Evolutionary conservation across 2,329 filamentous ascomycete species (phyloP), one percentile per base, ranked within the genome.

Genomic region (Sclerotiophoma versabilis): DNA sequence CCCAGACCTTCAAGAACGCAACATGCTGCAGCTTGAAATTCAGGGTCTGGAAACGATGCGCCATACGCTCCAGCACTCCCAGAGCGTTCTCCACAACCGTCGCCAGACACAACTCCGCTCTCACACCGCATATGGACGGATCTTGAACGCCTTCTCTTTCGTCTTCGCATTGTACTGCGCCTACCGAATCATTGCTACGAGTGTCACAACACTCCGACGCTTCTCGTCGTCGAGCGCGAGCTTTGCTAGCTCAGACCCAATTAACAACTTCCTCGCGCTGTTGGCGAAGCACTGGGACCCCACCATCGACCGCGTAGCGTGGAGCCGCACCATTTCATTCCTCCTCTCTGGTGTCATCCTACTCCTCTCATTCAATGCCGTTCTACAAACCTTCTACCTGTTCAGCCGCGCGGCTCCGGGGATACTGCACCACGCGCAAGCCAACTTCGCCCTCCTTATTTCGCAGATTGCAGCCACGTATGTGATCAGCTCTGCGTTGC

Each of bases 261-360:
- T 96, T 71, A 96, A 90, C 77, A 89, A 91, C 60, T 83, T 93
- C 57, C 84, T 96, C 8, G 90, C 90, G 5, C 81, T 96, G 11
- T 77, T 96, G 15, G 91, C 90, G 4, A 88, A 89, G 50, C 90
- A 96, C 76, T 93, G 90, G 84, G 90, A 96, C 69, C 90, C 90
- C 2, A 85, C 87, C 56, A 83, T 96, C 22, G 90, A 96, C 75
- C 90, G 92, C 67, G 83, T 86, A 10, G 89, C 90, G 9, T 96
- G 91, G 91, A 88, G 90, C 19, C 87, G 91, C 25, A 90, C 92
- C 69, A 93, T 96, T 61, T 92, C 89, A 54, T 96, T 96, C 75
- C 79, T 92, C 19, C 82, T 96, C 4, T 91, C 88, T 7, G 92
- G 91, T 15, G 85, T 93, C 43, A 95, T 96, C 72, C 86, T 96